Percentiles rank a stretch among this genome's conserved stretches.
Evolutionary conservation across 2,329 filamentous ascomycete genomes (phyloP).

Genomic region (Penicillium fuscoglaucum): DNA sequence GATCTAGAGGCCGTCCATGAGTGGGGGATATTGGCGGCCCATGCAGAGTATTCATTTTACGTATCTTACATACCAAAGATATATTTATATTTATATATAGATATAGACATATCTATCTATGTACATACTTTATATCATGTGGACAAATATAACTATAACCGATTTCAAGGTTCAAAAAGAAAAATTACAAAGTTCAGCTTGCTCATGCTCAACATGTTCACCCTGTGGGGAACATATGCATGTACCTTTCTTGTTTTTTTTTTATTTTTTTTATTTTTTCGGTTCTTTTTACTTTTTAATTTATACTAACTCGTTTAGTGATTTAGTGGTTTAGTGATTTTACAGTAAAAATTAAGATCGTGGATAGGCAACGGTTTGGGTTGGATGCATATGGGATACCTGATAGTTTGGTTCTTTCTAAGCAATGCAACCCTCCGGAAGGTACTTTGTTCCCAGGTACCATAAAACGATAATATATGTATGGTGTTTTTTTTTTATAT

Average conservation of each 20-base stretch:
- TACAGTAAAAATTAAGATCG: not conserved
- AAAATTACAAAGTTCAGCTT: not conserved
- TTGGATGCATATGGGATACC: not conserved
- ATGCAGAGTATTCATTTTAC: slow-evolving; percentile 31
- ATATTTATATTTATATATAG: not conserved
- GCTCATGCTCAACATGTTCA: not conserved
- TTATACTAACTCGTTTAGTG: not conserved
- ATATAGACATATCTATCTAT: not conserved
- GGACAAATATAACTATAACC: not conserved
- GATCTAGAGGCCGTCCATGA: slow-evolving; percentile 38
- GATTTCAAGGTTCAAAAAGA: not conserved
- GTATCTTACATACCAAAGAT: slow-evolving; percentile 1
- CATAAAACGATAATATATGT: not conserved
- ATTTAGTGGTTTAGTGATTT: not conserved
- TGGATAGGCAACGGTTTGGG: slow-evolving; percentile 5
- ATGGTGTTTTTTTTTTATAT: too few species aligned
- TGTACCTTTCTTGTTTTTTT: not conserved
- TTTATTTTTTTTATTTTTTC: not conserved
- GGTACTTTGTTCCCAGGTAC: slow-evolving; percentile 4
- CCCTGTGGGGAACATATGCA: slow-evolving; percentile 1
- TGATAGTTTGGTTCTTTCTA: slow-evolving; percentile 1
- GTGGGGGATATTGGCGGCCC: slow-evolving; percentile 38
- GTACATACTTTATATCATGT: not conserved
- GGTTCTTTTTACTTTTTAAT: not conserved
- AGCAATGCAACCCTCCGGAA: not conserved